Conservation (phyloP, 192 early-diverging fungal genomes). For the Coemansia aciculifera region DNA sequence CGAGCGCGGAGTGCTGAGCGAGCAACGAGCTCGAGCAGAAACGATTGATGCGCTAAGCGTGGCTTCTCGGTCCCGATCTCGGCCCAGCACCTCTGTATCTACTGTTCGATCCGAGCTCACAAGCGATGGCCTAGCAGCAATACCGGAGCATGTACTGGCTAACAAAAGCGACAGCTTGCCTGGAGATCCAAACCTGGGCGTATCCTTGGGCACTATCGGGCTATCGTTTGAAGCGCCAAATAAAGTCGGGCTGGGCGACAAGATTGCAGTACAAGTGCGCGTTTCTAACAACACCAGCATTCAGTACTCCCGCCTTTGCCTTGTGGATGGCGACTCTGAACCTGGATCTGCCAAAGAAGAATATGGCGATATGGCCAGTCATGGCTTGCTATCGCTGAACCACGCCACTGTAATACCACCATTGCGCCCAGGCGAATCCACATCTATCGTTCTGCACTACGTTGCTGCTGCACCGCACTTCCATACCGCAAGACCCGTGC, state of each 20-base stretch:
- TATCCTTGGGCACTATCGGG: constrained; percentile 17
- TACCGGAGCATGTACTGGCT: background rate
- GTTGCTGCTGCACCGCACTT: constrained; percentile 47
- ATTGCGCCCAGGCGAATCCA: constrained; percentile 37
- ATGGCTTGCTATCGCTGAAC: constrained; percentile 20
- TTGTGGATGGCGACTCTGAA: constrained; percentile 19
- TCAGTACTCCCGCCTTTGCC: constrained; percentile 25
- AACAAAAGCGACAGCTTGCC: background rate
- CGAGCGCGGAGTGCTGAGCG: background rate
- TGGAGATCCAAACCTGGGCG: background rate
- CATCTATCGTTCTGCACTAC: constrained; percentile 29
- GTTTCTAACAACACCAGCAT: constrained; percentile 39
- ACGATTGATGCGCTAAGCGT: constrained; percentile 24
- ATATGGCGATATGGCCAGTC: background rate
- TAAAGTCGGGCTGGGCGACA: constrained; percentile 28
- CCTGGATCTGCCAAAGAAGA: background rate
- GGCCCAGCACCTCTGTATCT: background rate
- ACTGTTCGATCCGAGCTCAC: background rate
- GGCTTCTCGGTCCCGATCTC: constrained; percentile 6
- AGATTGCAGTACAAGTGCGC: constrained; percentile 28
- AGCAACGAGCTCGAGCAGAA: constrained; percentile 27
- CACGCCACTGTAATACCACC: constrained; percentile 33
- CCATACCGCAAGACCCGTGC: constrained; percentile 28
- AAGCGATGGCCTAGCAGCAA: background rate
- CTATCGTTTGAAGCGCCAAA: constrained; percentile 44